These are phyloP conservation scores for Fusarium armeniacum DNA, from an alignment of 2,329 filamentous ascomycete species.

Conservation along the genomic window DNA sequence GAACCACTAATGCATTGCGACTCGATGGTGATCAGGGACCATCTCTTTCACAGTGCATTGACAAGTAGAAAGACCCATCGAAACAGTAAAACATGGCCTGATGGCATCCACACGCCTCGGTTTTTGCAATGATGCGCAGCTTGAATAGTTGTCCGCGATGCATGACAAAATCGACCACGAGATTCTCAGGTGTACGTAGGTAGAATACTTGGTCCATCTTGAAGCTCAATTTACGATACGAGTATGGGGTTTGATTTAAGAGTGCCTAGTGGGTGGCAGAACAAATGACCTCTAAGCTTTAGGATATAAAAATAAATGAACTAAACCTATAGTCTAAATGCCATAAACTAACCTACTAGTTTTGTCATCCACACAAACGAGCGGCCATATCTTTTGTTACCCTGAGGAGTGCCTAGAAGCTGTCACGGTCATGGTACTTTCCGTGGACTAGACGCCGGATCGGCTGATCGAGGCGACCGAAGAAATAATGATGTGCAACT, in stretches of 20 bases:
- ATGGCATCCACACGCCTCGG: not conserved
- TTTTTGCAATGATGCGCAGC: not conserved
- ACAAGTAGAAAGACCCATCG: not conserved
- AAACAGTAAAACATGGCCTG: not conserved
- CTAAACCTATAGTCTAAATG: too few species aligned
- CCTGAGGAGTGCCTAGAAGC: too few species aligned
- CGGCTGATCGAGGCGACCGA: too few species aligned
- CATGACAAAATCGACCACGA: not conserved
- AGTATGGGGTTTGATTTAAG: not conserved
- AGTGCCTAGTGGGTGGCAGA: too few species aligned
- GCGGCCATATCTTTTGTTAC: too few species aligned
- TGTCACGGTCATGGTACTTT: too few species aligned
- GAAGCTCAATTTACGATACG: not conserved
- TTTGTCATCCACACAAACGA: too few species aligned
- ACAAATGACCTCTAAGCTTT: too few species aligned
- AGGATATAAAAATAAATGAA: too few species aligned
- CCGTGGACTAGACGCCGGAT: too few species aligned
- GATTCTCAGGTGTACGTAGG: not conserved
- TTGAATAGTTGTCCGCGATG: too few species aligned
- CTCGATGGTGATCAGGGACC: conserved; percentile 8
- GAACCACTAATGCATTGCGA: conserved; percentile 16
- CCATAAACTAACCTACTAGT: too few species aligned
- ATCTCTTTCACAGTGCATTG: not conserved
- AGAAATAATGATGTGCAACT: not conserved
- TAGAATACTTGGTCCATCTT: not conserved